Percentiles rank a stretch among this genome's conserved stretches.
Conservation (phyloP, 2,329 filamentous ascomycete genomes). For the Acrodontium crateriforme region DNA sequence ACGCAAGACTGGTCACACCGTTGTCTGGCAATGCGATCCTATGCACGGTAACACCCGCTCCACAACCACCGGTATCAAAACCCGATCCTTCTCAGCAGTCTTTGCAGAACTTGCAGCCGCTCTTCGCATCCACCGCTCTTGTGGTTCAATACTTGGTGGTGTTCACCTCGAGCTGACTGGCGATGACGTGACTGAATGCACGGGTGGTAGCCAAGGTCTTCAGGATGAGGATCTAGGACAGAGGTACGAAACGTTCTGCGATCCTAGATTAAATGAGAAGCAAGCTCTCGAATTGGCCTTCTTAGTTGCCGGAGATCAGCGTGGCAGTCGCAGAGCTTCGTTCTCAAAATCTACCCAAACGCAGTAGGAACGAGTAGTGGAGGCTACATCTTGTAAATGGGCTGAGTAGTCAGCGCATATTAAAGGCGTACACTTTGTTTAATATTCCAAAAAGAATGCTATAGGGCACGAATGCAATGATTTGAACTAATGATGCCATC, state of each 20-base stretch:
- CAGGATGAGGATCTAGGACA: constrained; percentile 77
- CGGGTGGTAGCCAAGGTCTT: constrained; percentile 76
- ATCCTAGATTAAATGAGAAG: constrained; percentile 91
- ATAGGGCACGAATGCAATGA: no score
- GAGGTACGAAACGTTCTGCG: constrained; percentile 93
- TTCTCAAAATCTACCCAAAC: no score
- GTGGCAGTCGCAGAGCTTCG: no score
- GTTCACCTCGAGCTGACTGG: constrained; percentile 92
- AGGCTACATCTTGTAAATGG: no score
- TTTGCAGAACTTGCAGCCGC: constrained; percentile 75
- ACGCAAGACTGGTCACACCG: constrained; percentile 57
- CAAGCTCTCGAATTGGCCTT: constrained; percentile 93
- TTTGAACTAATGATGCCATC: no score
- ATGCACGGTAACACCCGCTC: constrained; percentile 76
- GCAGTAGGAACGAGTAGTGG: no score
- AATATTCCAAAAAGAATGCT: no score
- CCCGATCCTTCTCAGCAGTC: constrained; percentile 79
- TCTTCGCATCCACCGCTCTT: constrained; percentile 67
- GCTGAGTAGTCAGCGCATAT: no score
- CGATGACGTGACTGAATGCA: constrained; percentile 90
- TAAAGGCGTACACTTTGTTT: no score
- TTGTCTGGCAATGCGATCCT: constrained; percentile 97
- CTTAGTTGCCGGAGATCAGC: constrained; percentile 56
- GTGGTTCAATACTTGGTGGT: constrained; percentile 77
- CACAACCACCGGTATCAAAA: constrained; percentile 73